Evolutionary conservation across 2,329 filamentous ascomycete species (phyloP).

Genomic region (Cadophora sp.): DNA sequence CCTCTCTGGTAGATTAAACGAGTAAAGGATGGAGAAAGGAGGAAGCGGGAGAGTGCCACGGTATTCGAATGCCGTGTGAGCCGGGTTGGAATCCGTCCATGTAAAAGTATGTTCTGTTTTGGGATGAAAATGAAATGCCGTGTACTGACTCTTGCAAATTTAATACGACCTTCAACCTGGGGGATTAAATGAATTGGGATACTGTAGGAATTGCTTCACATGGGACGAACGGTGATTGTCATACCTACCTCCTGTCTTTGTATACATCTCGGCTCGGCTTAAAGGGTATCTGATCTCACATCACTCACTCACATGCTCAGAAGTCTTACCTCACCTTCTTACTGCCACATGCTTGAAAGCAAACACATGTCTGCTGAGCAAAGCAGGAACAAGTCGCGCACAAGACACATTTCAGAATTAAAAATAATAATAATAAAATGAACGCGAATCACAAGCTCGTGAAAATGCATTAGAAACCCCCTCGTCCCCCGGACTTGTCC

Average conservation of each 20-base stretch:
- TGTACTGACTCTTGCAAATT: too few relatives aligned
- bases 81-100: neutral
- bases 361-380: constrained; percentile 10
- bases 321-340: neutral
- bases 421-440: neutral
- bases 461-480: neutral
- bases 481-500: neutral
- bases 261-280: constrained; percentile 13
- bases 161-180: too few relatives aligned
- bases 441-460: constrained; percentile 3
- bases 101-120: too few relatives aligned
- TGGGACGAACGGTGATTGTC: neutral
- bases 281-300: constrained; percentile 15
- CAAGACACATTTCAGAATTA: too few relatives aligned
- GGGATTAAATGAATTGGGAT: too few relatives aligned
- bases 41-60: neutral
- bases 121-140: too few relatives aligned
- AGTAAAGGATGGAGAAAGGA: too few relatives aligned
- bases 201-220: neutral
- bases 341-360: neutral
- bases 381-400: neutral
- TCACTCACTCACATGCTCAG: too few relatives aligned
- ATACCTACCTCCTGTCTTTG: too few relatives aligned
- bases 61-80: neutral
- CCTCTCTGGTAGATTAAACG: too few relatives aligned